These are phyloP conservation scores for Chaetomium strumarium DNA, from an alignment of 2,329 filamentous ascomycete species.

Conservation along the genomic window DNA sequence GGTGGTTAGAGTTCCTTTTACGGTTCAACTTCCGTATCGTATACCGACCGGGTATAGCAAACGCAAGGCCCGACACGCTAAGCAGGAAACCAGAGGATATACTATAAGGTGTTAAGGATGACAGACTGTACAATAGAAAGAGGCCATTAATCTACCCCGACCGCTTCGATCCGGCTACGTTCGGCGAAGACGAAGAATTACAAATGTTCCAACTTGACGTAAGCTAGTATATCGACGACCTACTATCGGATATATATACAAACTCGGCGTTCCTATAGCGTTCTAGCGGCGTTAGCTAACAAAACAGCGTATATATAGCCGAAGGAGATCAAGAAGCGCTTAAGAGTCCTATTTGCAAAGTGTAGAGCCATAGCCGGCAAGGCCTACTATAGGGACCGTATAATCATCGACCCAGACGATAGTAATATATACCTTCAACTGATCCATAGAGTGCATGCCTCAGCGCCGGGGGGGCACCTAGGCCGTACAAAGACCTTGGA, in stretches of 20 bases:
- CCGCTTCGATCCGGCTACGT: not conserved
- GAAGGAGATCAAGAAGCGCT: not conserved
- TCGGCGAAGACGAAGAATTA: not conserved
- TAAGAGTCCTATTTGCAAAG: not conserved
- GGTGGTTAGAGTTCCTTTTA: not conserved
- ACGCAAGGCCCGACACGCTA: not conserved
- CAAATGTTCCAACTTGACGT: not conserved
- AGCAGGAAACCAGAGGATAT: not conserved
- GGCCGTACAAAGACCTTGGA: not conserved
- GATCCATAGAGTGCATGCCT: not conserved
- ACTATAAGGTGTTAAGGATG: not conserved
- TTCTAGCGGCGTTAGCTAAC: not conserved
- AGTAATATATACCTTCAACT: not conserved
- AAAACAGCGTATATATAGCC: not conserved
- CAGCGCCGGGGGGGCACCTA: not conserved
- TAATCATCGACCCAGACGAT: not conserved
- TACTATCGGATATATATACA: not conserved
- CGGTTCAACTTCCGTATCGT: not conserved
- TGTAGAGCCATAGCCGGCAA: not conserved
- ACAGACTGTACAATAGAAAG: not conserved
- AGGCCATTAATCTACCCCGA: not conserved
- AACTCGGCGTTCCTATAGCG: not conserved
- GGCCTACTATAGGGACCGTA: not conserved
- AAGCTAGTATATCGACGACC: not conserved
- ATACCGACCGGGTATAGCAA: not conserved